These are phyloP conservation scores for Cladophialophora immunda DNA, from an alignment of 2,329 filamentous ascomycete species.

Conservation along the genomic window DNA sequence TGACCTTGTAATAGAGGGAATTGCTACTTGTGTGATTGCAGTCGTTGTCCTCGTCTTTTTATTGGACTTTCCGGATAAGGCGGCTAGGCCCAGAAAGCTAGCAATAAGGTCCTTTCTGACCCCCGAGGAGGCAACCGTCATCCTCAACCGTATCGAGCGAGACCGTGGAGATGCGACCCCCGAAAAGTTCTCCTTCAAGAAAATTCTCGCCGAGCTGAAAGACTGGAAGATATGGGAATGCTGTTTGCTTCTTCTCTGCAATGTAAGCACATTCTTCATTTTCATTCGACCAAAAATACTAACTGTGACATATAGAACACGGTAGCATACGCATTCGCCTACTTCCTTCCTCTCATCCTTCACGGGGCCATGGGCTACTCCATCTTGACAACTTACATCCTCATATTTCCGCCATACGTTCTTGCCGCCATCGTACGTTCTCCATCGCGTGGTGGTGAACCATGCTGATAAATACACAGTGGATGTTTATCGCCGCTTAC, in stretches of 20 bases:
- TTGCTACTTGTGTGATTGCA: not conserved
- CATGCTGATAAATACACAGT: too few species aligned
- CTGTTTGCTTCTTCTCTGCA: conserved; percentile 6
- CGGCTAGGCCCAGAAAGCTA: not conserved
- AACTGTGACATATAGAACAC: too few species aligned
- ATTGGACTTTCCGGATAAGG: conserved; percentile 4
- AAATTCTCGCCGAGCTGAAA: not conserved
- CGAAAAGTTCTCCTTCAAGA: not conserved
- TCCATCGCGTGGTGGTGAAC: too few species aligned
- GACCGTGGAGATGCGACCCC: conserved; percentile 9
- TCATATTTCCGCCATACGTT: conserved; percentile 12
- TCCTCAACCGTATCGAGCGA: conserved; percentile 3
- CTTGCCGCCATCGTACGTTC: conserved; percentile 2
- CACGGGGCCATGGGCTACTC: not conserved
- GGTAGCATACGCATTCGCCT: conserved; percentile 1
- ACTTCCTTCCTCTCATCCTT: conserved; percentile 11
- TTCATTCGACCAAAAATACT: too few species aligned
- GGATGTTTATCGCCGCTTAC: conserved; percentile 1
- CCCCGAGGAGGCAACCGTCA: not conserved
- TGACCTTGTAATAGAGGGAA: conserved; percentile 10
- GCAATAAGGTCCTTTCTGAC: not conserved
- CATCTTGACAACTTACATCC: not conserved
- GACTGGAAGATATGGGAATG: conserved; percentile 17
- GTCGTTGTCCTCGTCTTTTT: conserved; percentile 5
- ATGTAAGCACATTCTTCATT: not conserved